These are phyloP conservation scores for Carallia pectinifolia DNA, from an alignment of 345 rosid species.

Conservation along the genomic window DNA sequence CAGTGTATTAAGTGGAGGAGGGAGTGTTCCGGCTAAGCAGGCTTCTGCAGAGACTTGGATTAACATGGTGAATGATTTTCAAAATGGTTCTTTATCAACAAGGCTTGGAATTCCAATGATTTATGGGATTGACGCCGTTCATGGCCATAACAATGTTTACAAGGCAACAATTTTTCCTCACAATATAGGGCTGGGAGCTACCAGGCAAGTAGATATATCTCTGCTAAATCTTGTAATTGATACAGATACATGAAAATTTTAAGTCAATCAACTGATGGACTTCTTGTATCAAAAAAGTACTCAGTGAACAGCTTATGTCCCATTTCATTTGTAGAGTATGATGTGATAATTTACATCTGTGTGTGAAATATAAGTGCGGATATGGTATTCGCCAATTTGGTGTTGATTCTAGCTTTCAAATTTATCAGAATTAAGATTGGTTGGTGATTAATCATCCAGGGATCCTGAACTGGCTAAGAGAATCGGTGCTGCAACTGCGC, in stretches of 20 bases:
- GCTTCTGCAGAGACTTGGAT: constrained; percentile 73
- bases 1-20: constrained; percentile 93
- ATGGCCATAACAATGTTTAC: constrained; percentile 83
- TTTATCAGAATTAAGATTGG: background rate
- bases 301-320: too few species aligned
- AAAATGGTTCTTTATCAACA: constrained; percentile 62
- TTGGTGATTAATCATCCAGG: constrained; percentile 53
- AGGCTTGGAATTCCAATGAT: constrained; percentile 87
- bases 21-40: constrained; percentile 61
- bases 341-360: too few species aligned
- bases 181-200: constrained; percentile 76
- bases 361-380: background rate
- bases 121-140: constrained; percentile 92
- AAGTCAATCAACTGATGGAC: too few species aligned
- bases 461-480: constrained; percentile 72
- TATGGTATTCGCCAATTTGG: constrained; percentile 53
- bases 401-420: constrained; percentile 22
- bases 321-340: too few species aligned
- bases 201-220: constrained; percentile 37
- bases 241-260: too few species aligned
- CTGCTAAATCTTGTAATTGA: background rate
- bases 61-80: constrained; percentile 65
- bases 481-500: constrained; percentile 92
- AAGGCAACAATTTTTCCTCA: constrained; percentile 90
- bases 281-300: too few species aligned